phyloP scores from a whole-genome alignment of 2,329 filamentous ascomycete species.

The Cladosporium phlei region DNA sequence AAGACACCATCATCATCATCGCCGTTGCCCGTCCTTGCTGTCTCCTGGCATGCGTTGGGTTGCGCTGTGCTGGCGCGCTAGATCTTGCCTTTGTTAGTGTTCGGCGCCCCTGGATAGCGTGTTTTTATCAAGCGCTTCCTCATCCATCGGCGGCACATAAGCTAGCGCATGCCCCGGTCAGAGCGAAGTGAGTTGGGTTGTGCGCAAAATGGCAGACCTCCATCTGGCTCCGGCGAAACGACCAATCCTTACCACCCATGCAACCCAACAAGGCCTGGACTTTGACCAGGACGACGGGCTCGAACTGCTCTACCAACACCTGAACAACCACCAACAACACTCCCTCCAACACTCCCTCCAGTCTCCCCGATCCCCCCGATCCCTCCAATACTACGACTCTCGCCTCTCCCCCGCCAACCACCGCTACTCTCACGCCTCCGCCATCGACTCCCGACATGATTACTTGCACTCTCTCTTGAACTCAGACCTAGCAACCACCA shows the following conservation, averaged over 20 bases:
- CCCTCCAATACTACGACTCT: constrained; percentile 7
- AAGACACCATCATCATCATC: no score
- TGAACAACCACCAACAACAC: neutral
- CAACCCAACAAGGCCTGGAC: constrained; percentile 3
- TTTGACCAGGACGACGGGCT: neutral
- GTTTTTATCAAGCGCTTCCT: neutral
- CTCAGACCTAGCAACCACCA: constrained; percentile 7
- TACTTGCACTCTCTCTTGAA: constrained; percentile 20
- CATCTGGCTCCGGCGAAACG: constrained; percentile 10
- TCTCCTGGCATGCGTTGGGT: neutral
- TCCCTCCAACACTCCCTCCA: neutral
- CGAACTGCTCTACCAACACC: neutral
- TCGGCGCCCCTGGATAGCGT: no score
- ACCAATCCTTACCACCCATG: constrained; percentile 10
- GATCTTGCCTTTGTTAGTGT: no score
- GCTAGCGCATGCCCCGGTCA: constrained; percentile 11
- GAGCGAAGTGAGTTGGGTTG: no score
- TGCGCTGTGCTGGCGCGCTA: no score
- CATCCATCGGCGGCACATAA: constrained; percentile 11
- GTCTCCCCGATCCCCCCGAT: neutral
- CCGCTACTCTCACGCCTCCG: constrained; percentile 11
- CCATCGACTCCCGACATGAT: constrained; percentile 17
- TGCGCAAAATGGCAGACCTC: no score
- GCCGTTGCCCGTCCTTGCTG: neutral
- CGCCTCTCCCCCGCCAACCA: constrained; percentile 8